Percentiles rank a stretch among this genome's conserved stretches.
These are phyloP conservation scores for Sporothrix brasiliensis DNA, from an alignment of 2,329 filamentous ascomycete species.

Conservation along the genomic window DNA sequence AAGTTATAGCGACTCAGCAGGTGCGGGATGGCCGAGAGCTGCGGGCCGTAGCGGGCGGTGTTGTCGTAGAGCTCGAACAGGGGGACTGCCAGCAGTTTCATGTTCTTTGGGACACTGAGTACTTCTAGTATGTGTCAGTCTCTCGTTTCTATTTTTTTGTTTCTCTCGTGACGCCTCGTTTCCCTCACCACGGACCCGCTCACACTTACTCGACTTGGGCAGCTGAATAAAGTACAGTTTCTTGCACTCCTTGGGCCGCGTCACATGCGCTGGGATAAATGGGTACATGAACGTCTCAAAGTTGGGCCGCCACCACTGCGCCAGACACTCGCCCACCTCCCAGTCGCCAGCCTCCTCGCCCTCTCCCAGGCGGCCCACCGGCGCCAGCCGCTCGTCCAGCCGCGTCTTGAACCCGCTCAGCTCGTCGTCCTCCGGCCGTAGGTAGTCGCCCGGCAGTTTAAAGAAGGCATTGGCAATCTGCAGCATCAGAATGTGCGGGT, in stretches of 20 bases:
- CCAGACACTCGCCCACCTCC: constrained; percentile 91
- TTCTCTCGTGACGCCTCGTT: background rate
- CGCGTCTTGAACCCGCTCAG: constrained; percentile 91
- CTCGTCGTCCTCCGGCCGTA: constrained; percentile 86
- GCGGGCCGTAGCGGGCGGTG: constrained; percentile 89
- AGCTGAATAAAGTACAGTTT: constrained; percentile 98
- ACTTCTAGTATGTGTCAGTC: constrained; percentile 64
- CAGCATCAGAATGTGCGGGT: constrained; percentile 97
- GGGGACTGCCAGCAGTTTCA: constrained; percentile 97
- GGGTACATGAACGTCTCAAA: constrained; percentile 99
- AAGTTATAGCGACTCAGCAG: constrained; percentile 95
- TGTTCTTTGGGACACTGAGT: constrained; percentile 96
- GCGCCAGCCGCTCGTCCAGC: constrained; percentile 89
- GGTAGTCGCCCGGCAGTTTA: constrained; percentile 95
- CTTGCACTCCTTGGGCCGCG: constrained; percentile 97
- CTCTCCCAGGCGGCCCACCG: constrained; percentile 83
- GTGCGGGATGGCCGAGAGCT: constrained; percentile 94
- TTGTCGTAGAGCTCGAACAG: constrained; percentile 99
- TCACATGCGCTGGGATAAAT: constrained; percentile 94
- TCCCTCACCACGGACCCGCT: background rate
- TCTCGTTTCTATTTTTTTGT: background rate
- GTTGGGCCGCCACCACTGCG: constrained; percentile 98
- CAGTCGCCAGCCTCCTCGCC: constrained; percentile 84
- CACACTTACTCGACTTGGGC: constrained; percentile 76
- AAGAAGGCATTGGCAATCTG: constrained; percentile 99